Evolutionary conservation across 2,329 filamentous ascomycete species (phyloP).

Genomic region (Alternaria arbusti): DNA sequence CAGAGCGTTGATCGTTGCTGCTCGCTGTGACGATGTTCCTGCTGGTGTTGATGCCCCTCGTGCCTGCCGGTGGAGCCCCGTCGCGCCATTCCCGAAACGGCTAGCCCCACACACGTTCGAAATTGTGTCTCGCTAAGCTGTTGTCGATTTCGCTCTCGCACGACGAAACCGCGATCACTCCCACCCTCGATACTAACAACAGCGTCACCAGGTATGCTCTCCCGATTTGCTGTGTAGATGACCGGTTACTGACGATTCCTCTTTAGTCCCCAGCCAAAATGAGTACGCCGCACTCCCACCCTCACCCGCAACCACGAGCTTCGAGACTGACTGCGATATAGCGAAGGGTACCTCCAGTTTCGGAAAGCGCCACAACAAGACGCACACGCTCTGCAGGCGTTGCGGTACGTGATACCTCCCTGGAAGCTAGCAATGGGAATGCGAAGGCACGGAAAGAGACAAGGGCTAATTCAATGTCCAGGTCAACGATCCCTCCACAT

Average conservation of each 20-base stretch:
- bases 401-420: conserved; percentile 75
- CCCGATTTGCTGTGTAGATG: background rate
- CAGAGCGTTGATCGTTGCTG: background rate
- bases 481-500: conserved; percentile 97
- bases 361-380: conserved; percentile 93
- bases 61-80: background rate
- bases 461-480: conserved; percentile 52
- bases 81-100: conserved; percentile 7
- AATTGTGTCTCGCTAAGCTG: conserved; percentile 15
- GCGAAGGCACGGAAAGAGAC: conserved; percentile 18
- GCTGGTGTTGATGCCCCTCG: background rate
- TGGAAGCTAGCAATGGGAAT: conserved; percentile 14
- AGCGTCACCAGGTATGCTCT: conserved; percentile 45
- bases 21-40: background rate
- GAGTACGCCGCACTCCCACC: conserved; percentile 57
- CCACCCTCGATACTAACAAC: conserved; percentile 43
- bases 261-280: conserved; percentile 61
- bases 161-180: conserved; percentile 30
- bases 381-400: conserved; percentile 97
- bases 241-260: conserved; percentile 28
- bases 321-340: conserved; percentile 58
- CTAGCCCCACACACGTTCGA: conserved; percentile 16
- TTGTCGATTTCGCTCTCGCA: conserved; percentile 2
- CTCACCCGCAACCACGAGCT: conserved; percentile 32
- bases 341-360: conserved; percentile 76